Evolutionary conservation across 371 early-diverging fungal genomes (phyloP), one percentile per base, ranked within the genome.

Genomic region (Smittium mucronatum): DNA sequence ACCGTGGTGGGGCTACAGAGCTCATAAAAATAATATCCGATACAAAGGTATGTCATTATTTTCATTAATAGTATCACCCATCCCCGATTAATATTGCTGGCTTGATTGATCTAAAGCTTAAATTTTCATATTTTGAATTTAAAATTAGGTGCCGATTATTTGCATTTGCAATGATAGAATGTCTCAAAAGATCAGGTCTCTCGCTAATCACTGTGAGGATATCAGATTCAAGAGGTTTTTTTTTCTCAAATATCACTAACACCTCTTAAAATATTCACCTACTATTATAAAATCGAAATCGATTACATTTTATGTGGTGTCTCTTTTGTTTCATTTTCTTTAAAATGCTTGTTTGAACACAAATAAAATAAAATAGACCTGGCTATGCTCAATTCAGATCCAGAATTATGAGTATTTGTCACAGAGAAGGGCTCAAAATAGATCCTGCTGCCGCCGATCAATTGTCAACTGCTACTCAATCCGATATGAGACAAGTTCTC

Each of bases 161-260:
- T 98, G 99, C 81, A 99, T 99, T 61, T 99, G 98, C 80, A 99
- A 99, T 75, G 99, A 99, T 81, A 82, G 93, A 32, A 82, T 86
- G 71, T 89, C 92, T 29, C 81, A 85, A 26, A 99, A 99, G 77
- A 88, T 99, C 33, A 83, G 89, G 47, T 89, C 95, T 0, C 80
- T 99, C 58, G 87, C 88, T 25, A 89, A 87, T 74, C 82, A 97
- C 72, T 98, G 98, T 79, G 80, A 85, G 32, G 99, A 99, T 73
- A 80, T 97, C 70, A 80, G 84, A 66, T 99, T 97, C 81, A 82
- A 25, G 60, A 70, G 59, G 70, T 68, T 29, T 21, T 26, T 57
- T 36, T 36, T n/a, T n/a, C n/a, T n/a, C n/a, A n/a, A n/a, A n/a
- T 21, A 58, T 25, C 58, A n/a, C 58, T 21, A 21, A 58, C 58